These are phyloP conservation scores for Elongisporangium prolatum DNA, from an alignment of 352 stramenopile species.

Conservation along the genomic window DNA sequence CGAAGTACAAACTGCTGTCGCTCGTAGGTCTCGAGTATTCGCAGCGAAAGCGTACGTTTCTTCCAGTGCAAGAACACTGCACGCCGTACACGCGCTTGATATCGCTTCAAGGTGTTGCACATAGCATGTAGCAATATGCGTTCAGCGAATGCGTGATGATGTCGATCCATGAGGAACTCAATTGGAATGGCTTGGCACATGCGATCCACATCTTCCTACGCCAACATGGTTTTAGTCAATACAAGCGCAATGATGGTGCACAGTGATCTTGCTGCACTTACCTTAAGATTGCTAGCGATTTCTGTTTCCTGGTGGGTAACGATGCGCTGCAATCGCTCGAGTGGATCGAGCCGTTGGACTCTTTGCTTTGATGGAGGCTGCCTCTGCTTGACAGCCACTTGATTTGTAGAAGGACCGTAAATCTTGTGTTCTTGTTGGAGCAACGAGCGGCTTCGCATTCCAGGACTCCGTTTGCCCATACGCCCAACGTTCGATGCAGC, in stretches of 20 bases:
- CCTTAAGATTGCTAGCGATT: background rate
- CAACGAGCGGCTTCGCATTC: background rate
- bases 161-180: slow-evolving; percentile 15
- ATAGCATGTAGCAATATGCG: slow-evolving; percentile 16
- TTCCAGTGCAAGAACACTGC: slow-evolving; percentile 12
- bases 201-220: slow-evolving; percentile 5
- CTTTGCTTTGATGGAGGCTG: background rate
- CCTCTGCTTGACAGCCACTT: background rate
- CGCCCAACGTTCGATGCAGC: background rate
- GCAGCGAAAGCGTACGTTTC: slow-evolving; percentile 16
- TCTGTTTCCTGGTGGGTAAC: background rate
- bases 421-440: background rate
- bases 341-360: background rate
- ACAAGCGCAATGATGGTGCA: too few relatives aligned
- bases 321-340: background rate
- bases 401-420: background rate
- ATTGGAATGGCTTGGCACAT: slow-evolving; percentile 13
- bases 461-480: background rate
- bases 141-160: slow-evolving; percentile 16
- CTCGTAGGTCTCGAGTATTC: slow-evolving; percentile 16
- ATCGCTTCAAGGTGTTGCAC: slow-evolving; percentile 6
- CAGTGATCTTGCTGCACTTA: background rate
- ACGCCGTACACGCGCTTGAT: slow-evolving; percentile 13
- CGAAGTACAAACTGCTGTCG: slow-evolving; percentile 13
- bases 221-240: background rate